Base-by-base conservation (phyloP, 2,329 filamentous ascomycete species). In the Fonsecaea pedrosoi region DNA sequence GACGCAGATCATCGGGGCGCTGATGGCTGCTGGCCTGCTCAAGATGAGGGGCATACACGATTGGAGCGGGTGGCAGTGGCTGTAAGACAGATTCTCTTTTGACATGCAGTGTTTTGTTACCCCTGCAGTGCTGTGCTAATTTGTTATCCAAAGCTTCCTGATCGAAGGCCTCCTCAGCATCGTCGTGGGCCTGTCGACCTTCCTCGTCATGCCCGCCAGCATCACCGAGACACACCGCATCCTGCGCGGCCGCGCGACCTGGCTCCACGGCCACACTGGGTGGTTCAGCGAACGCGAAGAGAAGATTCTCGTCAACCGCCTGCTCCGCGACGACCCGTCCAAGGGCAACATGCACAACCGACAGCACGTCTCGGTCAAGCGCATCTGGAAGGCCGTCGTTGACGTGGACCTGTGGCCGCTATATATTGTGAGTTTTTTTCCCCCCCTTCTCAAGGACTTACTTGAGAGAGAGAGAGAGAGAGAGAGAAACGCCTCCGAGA, bases 291-390 rank as follows among this genome's bases (percentile, higher is more conserved):
- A 87, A 53, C 82, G 82, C 18, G 86, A 89, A 68, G 84, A 88
- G 64, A 80, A 79, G 15, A 89, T 89, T 64, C 81, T 89, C 1
- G 85, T 89, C 54, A 89, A 89, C 72, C 80, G 82, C 1, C 74
- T 84, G 1, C 76, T 88, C 0, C 83, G 87, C 1, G 87, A 90
- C 54, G 87, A 89, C 69, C 85, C 86, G 2, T 81, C 82, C 18
- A 86, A 87, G 72, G 85, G 84, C 62, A 82, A 82, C 63, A 88
- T 89, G 86, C 85, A 88, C 74, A 88, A 88, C 71, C 82, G 86
- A 4, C 78, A 88, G 73, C 82, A 80, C 0, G 75, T 87, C 1
- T 81, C 78, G 0, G 72, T 78, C 1, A 73, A 68, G 12, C 82
- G 84, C 70, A 75, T 87, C 13, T 86, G 83, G 82, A 78, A 82